Conservation (phyloP, 176 grass and related monocot species). For the Avena insularis region DNA sequence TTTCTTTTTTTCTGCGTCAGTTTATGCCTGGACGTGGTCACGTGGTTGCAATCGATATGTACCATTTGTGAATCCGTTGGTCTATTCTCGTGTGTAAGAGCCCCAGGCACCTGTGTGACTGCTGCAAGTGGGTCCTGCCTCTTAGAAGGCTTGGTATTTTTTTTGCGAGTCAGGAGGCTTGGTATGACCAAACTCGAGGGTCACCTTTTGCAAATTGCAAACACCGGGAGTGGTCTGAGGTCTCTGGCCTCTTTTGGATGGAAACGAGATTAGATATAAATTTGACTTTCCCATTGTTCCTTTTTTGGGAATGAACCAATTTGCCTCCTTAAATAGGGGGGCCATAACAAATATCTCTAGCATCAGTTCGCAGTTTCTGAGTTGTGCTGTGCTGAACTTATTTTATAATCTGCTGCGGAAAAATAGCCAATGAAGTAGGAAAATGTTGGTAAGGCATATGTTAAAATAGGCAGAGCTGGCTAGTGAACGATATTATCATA, state of each 20-base stretch:
- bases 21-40: not conserved
- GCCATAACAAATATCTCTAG: not conserved
- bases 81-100: not conserved
- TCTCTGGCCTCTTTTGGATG: not conserved
- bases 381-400: conserved; percentile 5
- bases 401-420: not conserved
- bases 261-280: not conserved
- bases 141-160: not conserved
- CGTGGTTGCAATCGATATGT: not conserved
- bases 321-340: not conserved
- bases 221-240: not conserved
- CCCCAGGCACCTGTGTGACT: not conserved
- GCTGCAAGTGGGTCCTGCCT: not conserved
- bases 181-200: not conserved
- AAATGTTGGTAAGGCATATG: not conserved
- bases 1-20: not conserved
- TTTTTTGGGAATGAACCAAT: not conserved
- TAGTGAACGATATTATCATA: not conserved
- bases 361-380: not conserved
- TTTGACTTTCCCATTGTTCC: not conserved
- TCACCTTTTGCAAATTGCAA: not conserved
- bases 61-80: not conserved
- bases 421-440: not conserved
- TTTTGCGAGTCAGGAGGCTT: not conserved
- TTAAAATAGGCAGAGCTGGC: not conserved